Evolutionary conservation across 768 basidiomycete species (phyloP).

Genomic region (Mycena crocata): DNA sequence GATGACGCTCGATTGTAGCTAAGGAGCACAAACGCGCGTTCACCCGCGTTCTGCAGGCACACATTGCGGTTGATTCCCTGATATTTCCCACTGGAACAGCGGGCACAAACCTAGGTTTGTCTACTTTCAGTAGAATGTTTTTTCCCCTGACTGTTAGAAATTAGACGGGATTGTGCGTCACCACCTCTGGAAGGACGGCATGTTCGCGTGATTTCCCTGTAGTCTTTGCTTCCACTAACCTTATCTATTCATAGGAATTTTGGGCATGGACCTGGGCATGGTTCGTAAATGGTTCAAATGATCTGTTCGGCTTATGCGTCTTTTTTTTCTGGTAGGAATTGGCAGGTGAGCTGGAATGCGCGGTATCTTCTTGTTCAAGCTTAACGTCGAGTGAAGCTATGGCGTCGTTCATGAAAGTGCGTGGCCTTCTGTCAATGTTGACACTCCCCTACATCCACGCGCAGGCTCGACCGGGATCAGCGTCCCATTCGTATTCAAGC

Average conservation of each 20-base stretch:
- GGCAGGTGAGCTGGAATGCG: constrained; percentile 17
- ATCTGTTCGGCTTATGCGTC: background rate
- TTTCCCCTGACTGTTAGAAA: constrained; percentile 43
- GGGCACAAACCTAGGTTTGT: constrained; percentile 43
- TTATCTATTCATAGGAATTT: constrained; percentile 25
- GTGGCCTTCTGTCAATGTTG: constrained; percentile 59
- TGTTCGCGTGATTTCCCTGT: constrained; percentile 30
- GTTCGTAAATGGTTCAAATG: constrained; percentile 61
- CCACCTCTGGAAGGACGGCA: constrained; percentile 70
- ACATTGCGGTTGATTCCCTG: constrained; percentile 74
- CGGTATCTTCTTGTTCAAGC: background rate
- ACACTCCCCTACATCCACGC: constrained; percentile 33
- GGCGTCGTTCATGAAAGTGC: constrained; percentile 32
- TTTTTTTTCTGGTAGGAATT: constrained; percentile 9
- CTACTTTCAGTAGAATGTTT: background rate
- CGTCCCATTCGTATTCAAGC: constrained; percentile 55
- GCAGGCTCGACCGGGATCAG: constrained; percentile 35
- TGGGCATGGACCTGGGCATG: constrained; percentile 75
- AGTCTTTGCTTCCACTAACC: background rate
- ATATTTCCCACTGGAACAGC: constrained; percentile 71
- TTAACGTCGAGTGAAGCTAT: constrained; percentile 6
- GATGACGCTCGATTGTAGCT: constrained; percentile 30
- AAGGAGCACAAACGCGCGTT: constrained; percentile 72
- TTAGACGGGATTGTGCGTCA: constrained; percentile 72
- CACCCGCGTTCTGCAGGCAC: constrained; percentile 76